A percentile compares a stretch with the other conserved stretches of the same genome.
Conservation (phyloP, 2,329 filamentous ascomycete genomes). For the Torrubiella hemipterigena region DNA sequence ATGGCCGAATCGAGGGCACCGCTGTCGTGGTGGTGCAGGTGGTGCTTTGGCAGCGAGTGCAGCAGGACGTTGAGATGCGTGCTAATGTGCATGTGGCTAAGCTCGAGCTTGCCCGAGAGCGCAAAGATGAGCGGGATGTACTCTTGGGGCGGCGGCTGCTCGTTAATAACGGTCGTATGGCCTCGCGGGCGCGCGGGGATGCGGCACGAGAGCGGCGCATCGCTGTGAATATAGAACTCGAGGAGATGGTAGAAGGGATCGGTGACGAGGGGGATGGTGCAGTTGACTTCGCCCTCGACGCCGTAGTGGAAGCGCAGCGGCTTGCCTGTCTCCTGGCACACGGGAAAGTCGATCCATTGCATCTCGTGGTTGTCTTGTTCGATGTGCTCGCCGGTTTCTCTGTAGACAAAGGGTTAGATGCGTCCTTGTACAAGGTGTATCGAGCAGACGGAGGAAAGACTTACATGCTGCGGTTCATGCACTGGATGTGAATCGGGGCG, state of each 20-base stretch:
- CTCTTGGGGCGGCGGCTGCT: constrained; percentile 35
- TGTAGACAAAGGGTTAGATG: constrained; percentile 20
- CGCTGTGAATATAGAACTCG: constrained; percentile 96
- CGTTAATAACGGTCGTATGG: constrained; percentile 42
- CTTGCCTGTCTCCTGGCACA: constrained; percentile 75
- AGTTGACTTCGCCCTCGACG: constrained; percentile 69
- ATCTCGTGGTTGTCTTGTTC: constrained; percentile 70
- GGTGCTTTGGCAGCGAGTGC: constrained; percentile 54
- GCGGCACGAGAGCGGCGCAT: constrained; percentile 85
- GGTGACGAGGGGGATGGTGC: constrained; percentile 64
- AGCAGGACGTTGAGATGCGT: constrained; percentile 83
- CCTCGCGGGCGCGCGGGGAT: constrained; percentile 63
- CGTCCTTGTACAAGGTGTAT: background rate
- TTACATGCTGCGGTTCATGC: constrained; percentile 63
- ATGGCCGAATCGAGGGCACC: constrained; percentile 80
- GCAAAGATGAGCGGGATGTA: constrained; percentile 84
- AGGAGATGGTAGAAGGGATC: constrained; percentile 80
- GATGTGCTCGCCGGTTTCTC: constrained; percentile 83
- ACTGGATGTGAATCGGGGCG: constrained; percentile 56
- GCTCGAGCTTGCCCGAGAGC: constrained; percentile 76
- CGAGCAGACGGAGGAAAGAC: constrained; percentile 16
- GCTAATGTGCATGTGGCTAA: constrained; percentile 80
- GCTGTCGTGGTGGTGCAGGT: constrained; percentile 49
- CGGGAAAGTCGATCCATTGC: constrained; percentile 83
- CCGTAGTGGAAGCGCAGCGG: constrained; percentile 83